A percentile compares a stretch with the other conserved stretches of the same genome.
Evolutionary conservation across 2,329 filamentous ascomycete species (phyloP).

Genomic region (Venturia aucupariae): DNA sequence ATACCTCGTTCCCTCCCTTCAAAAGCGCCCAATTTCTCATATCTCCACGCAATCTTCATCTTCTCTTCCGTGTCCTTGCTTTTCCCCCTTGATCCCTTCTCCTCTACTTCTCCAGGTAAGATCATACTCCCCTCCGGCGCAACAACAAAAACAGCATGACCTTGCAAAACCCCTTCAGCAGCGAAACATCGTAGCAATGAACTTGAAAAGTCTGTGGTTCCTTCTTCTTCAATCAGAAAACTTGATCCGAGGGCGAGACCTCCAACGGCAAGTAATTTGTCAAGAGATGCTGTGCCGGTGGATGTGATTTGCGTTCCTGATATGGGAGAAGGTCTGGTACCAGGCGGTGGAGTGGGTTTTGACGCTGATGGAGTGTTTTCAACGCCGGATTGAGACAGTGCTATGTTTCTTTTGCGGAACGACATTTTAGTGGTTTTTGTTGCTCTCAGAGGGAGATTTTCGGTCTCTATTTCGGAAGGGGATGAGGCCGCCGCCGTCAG

Average conservation of each 20-base stretch:
- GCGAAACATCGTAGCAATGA: slow-evolving; percentile 80
- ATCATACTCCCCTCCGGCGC: slow-evolving; percentile 69
- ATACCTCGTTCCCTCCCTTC: slow-evolving; percentile 33
- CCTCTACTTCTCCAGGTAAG: slow-evolving; percentile 59
- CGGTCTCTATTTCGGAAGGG: not conserved
- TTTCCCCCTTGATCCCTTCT: slow-evolving; percentile 28
- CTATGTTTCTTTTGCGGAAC: slow-evolving; percentile 59
- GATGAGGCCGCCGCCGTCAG: slow-evolving; percentile 2
- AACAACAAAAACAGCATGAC: slow-evolving; percentile 78
- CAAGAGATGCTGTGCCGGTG: slow-evolving; percentile 79
- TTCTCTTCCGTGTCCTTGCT: slow-evolving; percentile 46
- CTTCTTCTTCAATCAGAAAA: slow-evolving; percentile 74
- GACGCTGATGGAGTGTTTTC: slow-evolving; percentile 19
- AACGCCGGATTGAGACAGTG: slow-evolving; percentile 34
- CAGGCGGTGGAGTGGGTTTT: slow-evolving; percentile 28
- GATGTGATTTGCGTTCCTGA: slow-evolving; percentile 85
- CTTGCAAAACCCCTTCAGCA: slow-evolving; percentile 85
- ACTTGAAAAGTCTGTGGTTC: slow-evolving; percentile 89
- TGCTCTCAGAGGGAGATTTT: not conserved
- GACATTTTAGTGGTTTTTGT: slow-evolving; percentile 26
- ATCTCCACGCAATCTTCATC: slow-evolving; percentile 99
- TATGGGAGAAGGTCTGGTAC: slow-evolving; percentile 74
- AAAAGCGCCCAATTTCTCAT: slow-evolving; percentile 72
- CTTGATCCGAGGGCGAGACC: slow-evolving; percentile 76
- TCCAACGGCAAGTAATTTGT: slow-evolving; percentile 78